A percentile compares a stretch with the other conserved stretches of the same genome.
These are phyloP conservation scores for Chaetomium fimeti DNA, from an alignment of 495 filamentous ascomycete species.

Conservation along the genomic window DNA sequence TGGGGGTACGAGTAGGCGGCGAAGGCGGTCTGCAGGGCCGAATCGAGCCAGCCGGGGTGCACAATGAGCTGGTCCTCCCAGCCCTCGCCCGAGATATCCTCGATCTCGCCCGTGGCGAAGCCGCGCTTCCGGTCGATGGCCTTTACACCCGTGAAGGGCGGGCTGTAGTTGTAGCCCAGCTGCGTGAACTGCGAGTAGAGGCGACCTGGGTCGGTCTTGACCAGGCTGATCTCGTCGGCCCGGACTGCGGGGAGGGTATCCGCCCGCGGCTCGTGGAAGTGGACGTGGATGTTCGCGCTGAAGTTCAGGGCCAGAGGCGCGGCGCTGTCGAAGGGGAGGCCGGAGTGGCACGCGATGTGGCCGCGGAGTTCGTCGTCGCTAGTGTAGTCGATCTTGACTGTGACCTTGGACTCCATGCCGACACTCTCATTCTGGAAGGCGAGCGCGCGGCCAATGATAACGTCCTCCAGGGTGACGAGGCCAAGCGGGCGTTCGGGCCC, in stretches of 20 bases:
- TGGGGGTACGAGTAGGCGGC: constrained; percentile 6
- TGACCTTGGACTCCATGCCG: constrained; percentile 1
- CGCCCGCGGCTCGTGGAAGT: background rate
- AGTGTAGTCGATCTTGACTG: background rate
- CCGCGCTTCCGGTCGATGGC: background rate
- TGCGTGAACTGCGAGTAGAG: background rate
- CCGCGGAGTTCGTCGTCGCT: background rate
- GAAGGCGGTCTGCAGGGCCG: constrained; percentile 25
- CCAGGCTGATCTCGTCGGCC: background rate
- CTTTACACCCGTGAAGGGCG: background rate
- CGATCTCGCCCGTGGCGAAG: background rate
- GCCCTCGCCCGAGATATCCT: background rate
- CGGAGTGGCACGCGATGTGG: background rate
- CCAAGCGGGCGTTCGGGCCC: background rate
- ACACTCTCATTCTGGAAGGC: background rate
- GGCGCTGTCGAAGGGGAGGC: background rate
- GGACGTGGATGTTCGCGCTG: background rate
- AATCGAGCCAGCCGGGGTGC: constrained; percentile 32
- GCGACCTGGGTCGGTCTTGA: background rate
- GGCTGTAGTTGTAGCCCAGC: background rate
- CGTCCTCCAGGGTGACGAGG: background rate
- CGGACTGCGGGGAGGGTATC: background rate
- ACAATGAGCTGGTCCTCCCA: constrained; percentile 13
- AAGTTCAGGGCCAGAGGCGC: background rate
- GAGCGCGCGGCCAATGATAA: background rate